These are phyloP conservation scores for Arthroderma uncinatum DNA, from an alignment of 2,329 filamentous ascomycete species.

Conservation along the genomic window DNA sequence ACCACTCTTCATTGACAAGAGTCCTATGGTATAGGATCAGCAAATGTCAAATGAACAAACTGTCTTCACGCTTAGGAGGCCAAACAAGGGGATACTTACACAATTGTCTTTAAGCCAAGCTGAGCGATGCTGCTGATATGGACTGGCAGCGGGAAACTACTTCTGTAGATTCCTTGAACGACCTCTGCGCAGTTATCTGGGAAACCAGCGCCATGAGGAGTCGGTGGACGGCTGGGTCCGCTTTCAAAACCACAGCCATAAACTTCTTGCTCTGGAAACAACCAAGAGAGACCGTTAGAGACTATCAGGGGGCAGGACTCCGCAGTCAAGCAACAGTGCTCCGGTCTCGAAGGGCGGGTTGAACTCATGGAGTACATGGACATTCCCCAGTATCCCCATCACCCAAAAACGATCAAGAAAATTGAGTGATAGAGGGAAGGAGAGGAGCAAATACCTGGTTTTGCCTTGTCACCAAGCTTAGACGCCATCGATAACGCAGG, in stretches of 20 bases:
- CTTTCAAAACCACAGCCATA: slow-evolving; percentile 13
- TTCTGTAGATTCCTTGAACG: slow-evolving; percentile 64
- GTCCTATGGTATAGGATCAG: slow-evolving; percentile 36
- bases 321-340: slow-evolving; percentile 3
- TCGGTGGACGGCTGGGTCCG: slow-evolving; percentile 22
- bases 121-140: slow-evolving; percentile 60
- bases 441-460: slow-evolving; percentile 1
- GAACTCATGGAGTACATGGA: not conserved
- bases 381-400: not conserved
- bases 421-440: not conserved
- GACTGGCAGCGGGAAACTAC: slow-evolving; percentile 61
- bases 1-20: slow-evolving; percentile 50
- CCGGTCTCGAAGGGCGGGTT: not conserved
- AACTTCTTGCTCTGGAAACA: slow-evolving; percentile 9
- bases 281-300: not conserved
- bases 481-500: not conserved
- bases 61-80: not conserved
- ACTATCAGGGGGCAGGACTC: slow-evolving; percentile 5
- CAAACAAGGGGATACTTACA: slow-evolving; percentile 43
- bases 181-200: slow-evolving; percentile 70
- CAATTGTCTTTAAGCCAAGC: slow-evolving; percentile 64
- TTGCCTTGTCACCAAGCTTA: not conserved
- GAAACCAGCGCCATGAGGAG: slow-evolving; percentile 23
- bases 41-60: not conserved
- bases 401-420: not conserved